These are phyloP conservation scores for Fusarium sp. DNA, from an alignment of 2,329 filamentous ascomycete species.

Conservation along the genomic window DNA sequence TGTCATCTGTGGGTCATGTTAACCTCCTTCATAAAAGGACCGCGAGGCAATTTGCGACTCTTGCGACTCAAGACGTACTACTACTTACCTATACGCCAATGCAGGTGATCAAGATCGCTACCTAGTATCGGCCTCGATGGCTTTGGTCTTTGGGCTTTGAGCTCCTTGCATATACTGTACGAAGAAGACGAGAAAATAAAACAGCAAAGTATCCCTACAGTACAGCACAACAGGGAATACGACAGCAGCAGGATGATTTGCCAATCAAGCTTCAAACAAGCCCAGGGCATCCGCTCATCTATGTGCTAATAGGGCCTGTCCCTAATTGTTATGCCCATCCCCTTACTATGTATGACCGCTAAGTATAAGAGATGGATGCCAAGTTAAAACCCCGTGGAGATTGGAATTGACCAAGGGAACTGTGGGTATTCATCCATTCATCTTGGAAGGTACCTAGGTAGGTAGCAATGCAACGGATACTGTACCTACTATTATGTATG, in stretches of 20 bases:
- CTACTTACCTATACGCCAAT: constrained; percentile 1
- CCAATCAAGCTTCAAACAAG: neutral
- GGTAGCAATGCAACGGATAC: neutral
- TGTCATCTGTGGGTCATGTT: constrained; percentile 33
- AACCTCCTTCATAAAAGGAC: constrained; percentile 38
- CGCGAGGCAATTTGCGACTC: constrained; percentile 31
- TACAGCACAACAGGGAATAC: neutral
- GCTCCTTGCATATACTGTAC: neutral
- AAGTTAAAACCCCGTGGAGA: constrained; percentile 14
- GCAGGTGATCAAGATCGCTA: constrained; percentile 12
- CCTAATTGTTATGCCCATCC: neutral
- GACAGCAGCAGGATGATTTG: neutral
- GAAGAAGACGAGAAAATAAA: neutral
- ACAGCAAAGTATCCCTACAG: neutral
- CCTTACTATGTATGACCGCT: constrained; percentile 2
- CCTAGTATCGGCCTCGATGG: neutral
- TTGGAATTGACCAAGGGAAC: constrained; percentile 3
- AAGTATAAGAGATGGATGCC: constrained; percentile 19
- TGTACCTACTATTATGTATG: neutral
- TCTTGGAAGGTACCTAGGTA: neutral
- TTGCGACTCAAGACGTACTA: constrained; percentile 2
- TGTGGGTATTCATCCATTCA: constrained; percentile 10
- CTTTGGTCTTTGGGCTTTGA: neutral
- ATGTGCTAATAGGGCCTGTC: neutral
- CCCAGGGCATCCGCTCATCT: neutral